Evolutionary conservation across 805 yeast species (phyloP), one percentile per base, ranked within the genome.

Genomic region (Schwanniomyces occidentalis): DNA sequence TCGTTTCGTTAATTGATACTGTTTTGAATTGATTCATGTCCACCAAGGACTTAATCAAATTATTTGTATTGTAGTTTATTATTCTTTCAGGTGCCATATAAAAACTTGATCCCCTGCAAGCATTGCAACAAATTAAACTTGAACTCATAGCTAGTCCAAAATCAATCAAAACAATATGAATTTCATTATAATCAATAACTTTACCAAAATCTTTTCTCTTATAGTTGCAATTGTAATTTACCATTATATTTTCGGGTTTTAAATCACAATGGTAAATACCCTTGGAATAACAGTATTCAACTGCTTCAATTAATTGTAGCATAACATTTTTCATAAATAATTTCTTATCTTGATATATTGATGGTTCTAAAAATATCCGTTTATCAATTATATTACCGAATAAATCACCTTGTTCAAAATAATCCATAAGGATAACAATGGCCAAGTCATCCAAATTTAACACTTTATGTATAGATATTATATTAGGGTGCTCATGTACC

Each of bases 61-160:
- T 44, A 42, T 59, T 54, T 34, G 63, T 61, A 40, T 58, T 52
- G 30, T 65, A 71, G 45, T 75, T 73, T 14, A 67, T 61, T n/a
- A 79, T 57, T 53, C 93, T 64, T 57, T 89, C 96, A 6, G 96
- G 96, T 0, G 96, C 85, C 96, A 90, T 89, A 63, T 89, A 89
- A 59, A 86, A 90, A 16, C 85, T 75, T 6, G 91, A 82, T 1
- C 96, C 97, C 37, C 95, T 76, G 45, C 95, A 88, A 14, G 80
- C 78, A 49, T 84, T 83, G 42, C 83, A 76, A 42, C 81, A 77
- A 24, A 84, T 72, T 37, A 52, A 61, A 25, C 69, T 63, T 8
- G 75, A 71, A 30, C 75, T 73, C 39, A 91, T 76, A 15, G 96
- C 89, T 15, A 91, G 69, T 4, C 98, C 98, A 61, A 93, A 91